Base-by-base conservation (phyloP, 352 stramenopile species). In the Phytophthora pistaciae region DNA sequence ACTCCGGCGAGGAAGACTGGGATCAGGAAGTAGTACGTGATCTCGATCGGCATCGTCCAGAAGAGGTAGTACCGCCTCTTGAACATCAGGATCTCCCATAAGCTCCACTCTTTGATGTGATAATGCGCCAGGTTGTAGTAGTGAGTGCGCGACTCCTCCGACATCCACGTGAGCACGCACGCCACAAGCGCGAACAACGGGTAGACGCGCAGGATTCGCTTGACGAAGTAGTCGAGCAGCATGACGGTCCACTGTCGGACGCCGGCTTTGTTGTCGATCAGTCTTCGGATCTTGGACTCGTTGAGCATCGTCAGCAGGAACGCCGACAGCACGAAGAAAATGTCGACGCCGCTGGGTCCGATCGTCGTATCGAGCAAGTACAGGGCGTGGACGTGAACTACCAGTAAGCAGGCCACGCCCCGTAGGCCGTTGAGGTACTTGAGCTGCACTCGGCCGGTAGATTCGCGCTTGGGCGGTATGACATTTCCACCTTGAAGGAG, bases 31-130 rank as follows among this genome's bases (percentile, higher is more conserved):
- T 84, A 84, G 67, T 81, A 81, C 4, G 36, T 23, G n/a, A 84
- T 81, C 61, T 84, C 73, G 9, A 88, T 55, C 0, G 78, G 78
- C 13, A 88, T 64, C 13, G 81, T 79, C 81, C 81, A 88, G 9
- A 54, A 29, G 3, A 54, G 3, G 6, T 54, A 29, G 20, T 54
- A 54, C 5, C 48, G 48, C 8, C 52, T 49, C 53, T 56, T 27
- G 7, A 58, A 27, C 16, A 21, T 55, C 49, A 55, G 49, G 49
- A 55, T 55, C 9, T 36, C 21, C n/a, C 20, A 53, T 23, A 62
- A n/a, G 13, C 38, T 60, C 55, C 55, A 60, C 11, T 55, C 18
- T 29, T 31, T 27, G 14, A 33, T 55, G 49, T 33, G 20, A 8
- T 33, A 14, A 21, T 36, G 49, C 6, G 9, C 49, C 10, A 55